Evolutionary conservation across 2,329 filamentous ascomycete species (phyloP), one percentile per base, ranked within the genome.

Genomic region (Ophiostoma sp.): DNA sequence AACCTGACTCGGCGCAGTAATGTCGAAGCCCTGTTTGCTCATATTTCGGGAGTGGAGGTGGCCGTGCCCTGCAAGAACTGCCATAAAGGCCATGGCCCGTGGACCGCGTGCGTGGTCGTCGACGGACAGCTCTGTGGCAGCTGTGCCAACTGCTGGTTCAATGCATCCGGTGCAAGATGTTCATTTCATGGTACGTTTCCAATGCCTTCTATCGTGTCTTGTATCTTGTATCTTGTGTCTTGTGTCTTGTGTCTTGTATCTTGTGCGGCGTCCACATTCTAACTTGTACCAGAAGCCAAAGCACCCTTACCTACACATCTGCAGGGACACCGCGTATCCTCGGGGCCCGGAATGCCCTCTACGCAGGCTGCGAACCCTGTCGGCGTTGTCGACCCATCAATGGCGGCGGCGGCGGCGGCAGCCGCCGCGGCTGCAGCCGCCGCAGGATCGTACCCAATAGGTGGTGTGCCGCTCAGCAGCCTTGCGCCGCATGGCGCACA

Each of bases 91-190:
- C 83, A 86, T 70, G 85, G 85, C 0, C 85, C 85, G 0, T 87
- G 84, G 84, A 83, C 79, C 0, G 79, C 79, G 16, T 87, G 85
- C 71, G 79, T 87, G n/a, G 77, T 86, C n/a, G 82, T 85, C 36
- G 82, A 83, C 64, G 84, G 85, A 1, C 83, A 85, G 73, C 84
- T 87, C 83, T 86, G 83, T 69, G 85, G 85, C 9, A 86, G 83
- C 73, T 87, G 85, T 71, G 82, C 84, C 69, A 87, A 87, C 73
- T 87, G 85, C 74, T 87, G 85, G 85, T 87, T 84, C 75, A 87
- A 87, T 68, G 85, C 85, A 7, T 86, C 84, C 66, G 85, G 85
- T 9, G 81, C 83, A 9, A 77, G 85, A 66, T 87, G 85, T 70
- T 86, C 84, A 14, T 87, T 86, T 73, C 85, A 87, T 69, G 84